Conservation (phyloP, 768 basidiomycete genomes). For the Ephemerocybe angulata region DNA sequence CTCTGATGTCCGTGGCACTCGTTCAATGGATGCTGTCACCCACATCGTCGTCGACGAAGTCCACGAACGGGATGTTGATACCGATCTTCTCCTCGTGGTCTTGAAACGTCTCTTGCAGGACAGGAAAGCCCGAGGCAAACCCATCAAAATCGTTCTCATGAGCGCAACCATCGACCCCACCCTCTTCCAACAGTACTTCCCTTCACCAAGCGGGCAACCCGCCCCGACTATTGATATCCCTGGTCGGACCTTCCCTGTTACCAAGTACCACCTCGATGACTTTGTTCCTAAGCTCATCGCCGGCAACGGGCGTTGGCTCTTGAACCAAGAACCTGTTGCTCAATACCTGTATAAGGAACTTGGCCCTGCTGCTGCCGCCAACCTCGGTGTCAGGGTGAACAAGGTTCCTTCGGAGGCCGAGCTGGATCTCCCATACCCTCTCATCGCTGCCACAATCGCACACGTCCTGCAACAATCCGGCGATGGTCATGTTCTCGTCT, state of each 20-base stretch:
- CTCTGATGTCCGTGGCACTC: constrained; percentile 28
- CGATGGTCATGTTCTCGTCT: constrained; percentile 86
- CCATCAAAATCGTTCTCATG: constrained; percentile 89
- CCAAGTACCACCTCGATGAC: constrained; percentile 77
- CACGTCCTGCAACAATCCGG: constrained; percentile 71
- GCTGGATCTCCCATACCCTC: constrained; percentile 73
- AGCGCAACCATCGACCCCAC: constrained; percentile 92
- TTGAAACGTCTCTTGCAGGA: constrained; percentile 79
- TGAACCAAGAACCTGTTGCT: constrained; percentile 62
- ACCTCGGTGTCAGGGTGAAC: constrained; percentile 23
- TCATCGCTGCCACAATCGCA: constrained; percentile 78
- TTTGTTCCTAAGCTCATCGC: constrained; percentile 52
- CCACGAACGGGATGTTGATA: constrained; percentile 93
- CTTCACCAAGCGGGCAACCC: constrained; percentile 50
- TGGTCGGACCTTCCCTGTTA: constrained; percentile 89
- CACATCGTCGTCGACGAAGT: constrained; percentile 95
- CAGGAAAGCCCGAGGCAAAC: constrained; percentile 62
- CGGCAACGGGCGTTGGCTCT: constrained; percentile 55
- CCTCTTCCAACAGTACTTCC: constrained; percentile 87
- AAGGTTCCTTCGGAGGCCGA: constrained; percentile 35
- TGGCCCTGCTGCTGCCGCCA: constrained; percentile 26
- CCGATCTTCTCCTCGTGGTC: constrained; percentile 84
- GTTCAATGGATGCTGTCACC: constrained; percentile 69
- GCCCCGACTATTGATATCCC: constrained; percentile 78
- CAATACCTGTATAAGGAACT: constrained; percentile 74